Conservation (phyloP, 2,329 filamentous ascomycete genomes). For the Onygena corvina region DNA sequence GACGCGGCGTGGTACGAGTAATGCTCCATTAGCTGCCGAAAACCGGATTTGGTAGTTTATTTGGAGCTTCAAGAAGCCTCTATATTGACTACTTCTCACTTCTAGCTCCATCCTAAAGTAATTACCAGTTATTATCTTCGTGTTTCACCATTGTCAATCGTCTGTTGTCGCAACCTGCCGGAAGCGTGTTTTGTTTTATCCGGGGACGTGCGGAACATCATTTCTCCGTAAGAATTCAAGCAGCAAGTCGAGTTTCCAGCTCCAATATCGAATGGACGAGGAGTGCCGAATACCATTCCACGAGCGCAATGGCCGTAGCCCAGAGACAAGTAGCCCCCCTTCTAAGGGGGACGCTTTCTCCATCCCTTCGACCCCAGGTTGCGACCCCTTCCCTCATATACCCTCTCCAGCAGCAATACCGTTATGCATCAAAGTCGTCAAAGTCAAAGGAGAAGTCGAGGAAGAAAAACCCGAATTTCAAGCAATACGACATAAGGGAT, state of each 20-base stretch:
- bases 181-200: neutral
- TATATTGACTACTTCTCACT: too few relatives aligned
- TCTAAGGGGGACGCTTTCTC: slow-evolving; percentile 12
- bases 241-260: neutral
- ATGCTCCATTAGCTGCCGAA: too few relatives aligned
- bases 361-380: slow-evolving; percentile 12
- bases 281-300: neutral
- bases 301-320: slow-evolving; percentile 13
- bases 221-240: neutral
- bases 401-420: slow-evolving; percentile 15
- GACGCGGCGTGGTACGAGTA: too few relatives aligned
- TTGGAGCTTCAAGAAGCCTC: too few relatives aligned
- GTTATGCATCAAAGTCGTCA: slow-evolving; percentile 10
- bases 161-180: too few relatives aligned
- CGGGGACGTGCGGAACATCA: neutral
- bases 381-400: slow-evolving; percentile 14
- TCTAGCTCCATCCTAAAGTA: too few relatives aligned
- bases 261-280: neutral
- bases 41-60: too few relatives aligned
- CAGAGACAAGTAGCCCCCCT: slow-evolving; percentile 15
- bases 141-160: too few relatives aligned
- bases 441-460: slow-evolving; percentile 23
- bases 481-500: slow-evolving; percentile 49
- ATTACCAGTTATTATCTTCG: too few relatives aligned
- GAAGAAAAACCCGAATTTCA: slow-evolving; percentile 51